Evolutionary conservation across 129 eudicot genomes (phyloP).

Genomic region (Flaveria linearis): DNA sequence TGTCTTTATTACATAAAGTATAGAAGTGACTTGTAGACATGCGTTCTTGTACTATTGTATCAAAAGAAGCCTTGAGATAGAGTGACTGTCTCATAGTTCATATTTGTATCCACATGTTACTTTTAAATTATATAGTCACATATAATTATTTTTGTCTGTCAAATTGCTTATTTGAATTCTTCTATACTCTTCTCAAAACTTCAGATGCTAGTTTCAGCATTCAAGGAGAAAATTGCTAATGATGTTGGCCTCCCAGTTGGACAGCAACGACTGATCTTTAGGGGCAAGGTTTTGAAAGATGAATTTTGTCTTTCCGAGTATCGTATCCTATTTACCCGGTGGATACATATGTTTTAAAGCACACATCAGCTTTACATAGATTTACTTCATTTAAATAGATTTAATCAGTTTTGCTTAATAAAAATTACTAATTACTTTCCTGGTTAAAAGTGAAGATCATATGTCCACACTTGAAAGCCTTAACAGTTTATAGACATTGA

Average conservation of each 20-base stretch:
- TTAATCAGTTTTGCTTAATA: neutral
- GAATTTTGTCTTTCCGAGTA: conserved; percentile 81
- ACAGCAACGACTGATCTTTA: conserved; percentile 84
- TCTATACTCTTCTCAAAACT: conserved; percentile 9
- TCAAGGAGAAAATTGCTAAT: conserved; percentile 80
- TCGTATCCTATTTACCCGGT: conserved; percentile 62
- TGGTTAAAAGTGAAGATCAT: neutral
- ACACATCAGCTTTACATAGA: neutral
- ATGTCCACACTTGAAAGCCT: conserved; percentile 31
- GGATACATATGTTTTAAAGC: conserved; percentile 1
- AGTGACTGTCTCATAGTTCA: neutral
- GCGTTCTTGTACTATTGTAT: neutral
- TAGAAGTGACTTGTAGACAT: neutral
- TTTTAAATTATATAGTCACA: neutral
- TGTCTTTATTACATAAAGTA: neutral
- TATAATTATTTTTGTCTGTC: neutral
- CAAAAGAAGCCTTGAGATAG: neutral
- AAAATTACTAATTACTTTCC: conserved; percentile 3
- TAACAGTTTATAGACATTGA: conserved; percentile 63
- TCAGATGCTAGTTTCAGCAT: conserved; percentile 75
- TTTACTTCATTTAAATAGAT: neutral
- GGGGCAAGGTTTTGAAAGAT: conserved; percentile 97
- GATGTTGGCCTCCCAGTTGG: conserved; percentile 85
- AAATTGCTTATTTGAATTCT: conserved; percentile 1
- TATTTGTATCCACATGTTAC: neutral